Percentiles rank a stretch among this genome's conserved stretches.
Conservation (phyloP, 371 early-diverging fungal species). For the Vairimorpha necatrix region DNA sequence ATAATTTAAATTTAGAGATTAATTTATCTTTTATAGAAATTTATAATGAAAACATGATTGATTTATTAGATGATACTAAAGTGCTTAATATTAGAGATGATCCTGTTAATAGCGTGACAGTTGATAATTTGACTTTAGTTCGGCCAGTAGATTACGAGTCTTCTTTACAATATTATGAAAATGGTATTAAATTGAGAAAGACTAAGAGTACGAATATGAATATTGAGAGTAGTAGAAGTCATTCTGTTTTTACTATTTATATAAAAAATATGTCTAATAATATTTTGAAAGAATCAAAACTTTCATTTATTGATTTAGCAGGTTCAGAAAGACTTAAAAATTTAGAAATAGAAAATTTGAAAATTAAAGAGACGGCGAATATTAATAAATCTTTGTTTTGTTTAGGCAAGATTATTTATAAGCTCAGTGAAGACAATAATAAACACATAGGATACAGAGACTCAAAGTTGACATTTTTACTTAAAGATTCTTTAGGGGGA, state of each 20-base stretch:
- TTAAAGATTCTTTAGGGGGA: constrained; percentile 70
- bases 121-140: constrained; percentile 66
- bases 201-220: constrained; percentile 69
- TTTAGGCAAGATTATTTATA: constrained; percentile 70
- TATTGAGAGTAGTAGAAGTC: constrained; percentile 68
- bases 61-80: constrained; percentile 65
- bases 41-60: constrained; percentile 70
- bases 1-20: constrained; percentile 22
- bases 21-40: constrained; percentile 69
- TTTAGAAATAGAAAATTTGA: constrained; percentile 66
- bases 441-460: constrained; percentile 71
- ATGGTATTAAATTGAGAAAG: constrained; percentile 68
- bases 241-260: constrained; percentile 68
- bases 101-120: constrained; percentile 65
- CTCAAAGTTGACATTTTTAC: constrained; percentile 70
- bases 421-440: constrained; percentile 67
- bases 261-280: constrained; percentile 66
- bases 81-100: constrained; percentile 67
- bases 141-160: constrained; percentile 66
- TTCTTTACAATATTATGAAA: constrained; percentile 67
- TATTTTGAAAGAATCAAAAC: constrained; percentile 65
- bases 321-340: constrained; percentile 69
- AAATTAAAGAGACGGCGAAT: constrained; percentile 68
- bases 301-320: constrained; percentile 71
- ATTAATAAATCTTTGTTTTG: constrained; percentile 70